Conservation (phyloP, 345 rosid genomes). For the Syzygium oleosum region DNA sequence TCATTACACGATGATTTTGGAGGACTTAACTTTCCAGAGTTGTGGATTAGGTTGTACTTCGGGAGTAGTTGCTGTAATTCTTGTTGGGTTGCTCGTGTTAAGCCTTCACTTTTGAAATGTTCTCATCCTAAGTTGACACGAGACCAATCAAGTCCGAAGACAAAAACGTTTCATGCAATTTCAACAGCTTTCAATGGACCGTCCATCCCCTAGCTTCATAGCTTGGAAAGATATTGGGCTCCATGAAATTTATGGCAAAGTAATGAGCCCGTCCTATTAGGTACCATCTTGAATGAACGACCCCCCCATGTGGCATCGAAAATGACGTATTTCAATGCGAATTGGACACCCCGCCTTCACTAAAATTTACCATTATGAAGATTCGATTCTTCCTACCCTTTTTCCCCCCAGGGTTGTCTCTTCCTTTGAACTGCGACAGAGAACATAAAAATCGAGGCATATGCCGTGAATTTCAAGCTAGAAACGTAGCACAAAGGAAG, state of each 20-base stretch:
- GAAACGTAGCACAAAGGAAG: neutral
- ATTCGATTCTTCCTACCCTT: neutral
- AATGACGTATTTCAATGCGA: neutral
- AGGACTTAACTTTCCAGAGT: neutral
- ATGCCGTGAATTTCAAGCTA: neutral
- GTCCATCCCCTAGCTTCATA: neutral
- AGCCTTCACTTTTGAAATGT: neutral
- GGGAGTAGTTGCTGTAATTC: neutral
- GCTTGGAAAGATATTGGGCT: neutral
- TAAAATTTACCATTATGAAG: neutral
- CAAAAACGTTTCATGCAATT: neutral
- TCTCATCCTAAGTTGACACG: neutral
- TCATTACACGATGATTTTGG: neutral
- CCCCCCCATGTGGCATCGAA: neutral
- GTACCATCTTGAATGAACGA: neutral
- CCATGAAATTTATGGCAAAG: neutral
- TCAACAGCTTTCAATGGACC: neutral
- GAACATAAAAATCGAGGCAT: neutral
- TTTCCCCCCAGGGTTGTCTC: neutral
- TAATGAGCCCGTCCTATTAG: neutral
- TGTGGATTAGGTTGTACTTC: neutral
- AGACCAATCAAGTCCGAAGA: neutral
- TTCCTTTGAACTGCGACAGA: neutral
- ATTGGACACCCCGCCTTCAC: neutral
- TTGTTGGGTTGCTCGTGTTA: neutral